Evolutionary conservation across 768 basidiomycete species (phyloP), one percentile per base, ranked within the genome.

Genomic region (Agaricus blazei): DNA sequence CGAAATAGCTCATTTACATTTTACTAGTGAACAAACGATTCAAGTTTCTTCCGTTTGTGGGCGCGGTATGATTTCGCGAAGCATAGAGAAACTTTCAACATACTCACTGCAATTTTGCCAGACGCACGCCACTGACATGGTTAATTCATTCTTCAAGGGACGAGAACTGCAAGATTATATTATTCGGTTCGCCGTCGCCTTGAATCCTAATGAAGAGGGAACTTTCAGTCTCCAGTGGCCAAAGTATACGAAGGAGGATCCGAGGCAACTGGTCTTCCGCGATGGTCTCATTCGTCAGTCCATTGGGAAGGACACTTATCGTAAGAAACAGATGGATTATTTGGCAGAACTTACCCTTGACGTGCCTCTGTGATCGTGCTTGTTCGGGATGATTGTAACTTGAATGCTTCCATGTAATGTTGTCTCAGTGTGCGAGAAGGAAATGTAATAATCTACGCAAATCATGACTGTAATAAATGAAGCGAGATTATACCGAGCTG

Each of bases 121-220:
- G 75, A 60, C 68, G 27, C 80, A 81, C 54, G 60, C 57, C 2
- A 67, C 72, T 0, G 77, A 81, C 59, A 11, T 79, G 12, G 42
- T 68, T 14, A 68, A 72, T 27, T 58, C 51, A 29, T 56, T 72
- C 29, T 79, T 72, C 57, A 62, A 62, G 1, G 71, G 63, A 3
- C 65, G 66, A 6, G 75, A 77, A 52, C 63, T 79, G 64, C 62
- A 71, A 6, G 72, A 76, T 59, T 73, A 75, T 60, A 65, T 80
- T 31, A 70, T 79, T 58, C 69, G 73, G 51, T 79, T 80, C 56
- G 67, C 65, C 19, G 66, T 59, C 56, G 70, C 63, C 7, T 71
- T 76, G 38, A 48, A 60, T 34, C 59, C 59, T 24, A 58, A 54
- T 40, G 27, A 40, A 26, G 45, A 51, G 15, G 50, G 52, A 6